Evolutionary conservation across 2,329 filamentous ascomycete species (phyloP).

Genomic region (Talaromyces sp.): DNA sequence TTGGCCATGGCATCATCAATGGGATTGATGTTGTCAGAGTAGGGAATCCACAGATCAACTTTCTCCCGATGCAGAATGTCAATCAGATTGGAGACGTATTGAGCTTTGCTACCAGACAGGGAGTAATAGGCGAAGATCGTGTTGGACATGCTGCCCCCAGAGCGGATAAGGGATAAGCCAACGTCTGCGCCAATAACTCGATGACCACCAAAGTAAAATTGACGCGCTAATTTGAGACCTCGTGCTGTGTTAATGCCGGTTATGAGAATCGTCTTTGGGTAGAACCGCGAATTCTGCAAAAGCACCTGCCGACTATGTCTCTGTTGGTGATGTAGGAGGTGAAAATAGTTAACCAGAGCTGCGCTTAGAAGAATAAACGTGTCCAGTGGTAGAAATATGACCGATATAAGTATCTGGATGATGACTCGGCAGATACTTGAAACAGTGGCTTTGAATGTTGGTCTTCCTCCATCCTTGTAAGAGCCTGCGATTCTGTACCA

Average conservation of each 20-base stretch:
- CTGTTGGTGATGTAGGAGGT: conserved; percentile 26
- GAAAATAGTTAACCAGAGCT: conserved; percentile 31
- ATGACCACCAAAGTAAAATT: conserved; percentile 62
- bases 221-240: conserved; percentile 62
- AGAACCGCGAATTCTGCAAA: conserved; percentile 34
- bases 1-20: conserved; percentile 65
- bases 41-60: conserved; percentile 69
- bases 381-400: conserved; percentile 47
- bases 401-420: conserved; percentile 13
- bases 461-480: not conserved
- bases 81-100: conserved; percentile 57
- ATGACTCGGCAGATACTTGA: conserved; percentile 5
- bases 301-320: conserved; percentile 25
- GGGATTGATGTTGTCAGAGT: conserved; percentile 64
- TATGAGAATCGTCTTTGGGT: conserved; percentile 59
- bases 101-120: conserved; percentile 37
- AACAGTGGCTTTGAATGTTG: conserved; percentile 15
- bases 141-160: conserved; percentile 57
- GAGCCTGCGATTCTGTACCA: not conserved
- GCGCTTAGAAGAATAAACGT: conserved; percentile 43
- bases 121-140: conserved; percentile 56
- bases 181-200: conserved; percentile 70
- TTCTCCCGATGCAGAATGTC: conserved; percentile 58
- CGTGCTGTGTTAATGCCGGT: conserved; percentile 72
- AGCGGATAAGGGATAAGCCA: conserved; percentile 45